Percentiles rank a stretch among this genome's conserved stretches.
Conservation (phyloP, 306 rosid genomes). For the Lathyrus aphaca region DNA sequence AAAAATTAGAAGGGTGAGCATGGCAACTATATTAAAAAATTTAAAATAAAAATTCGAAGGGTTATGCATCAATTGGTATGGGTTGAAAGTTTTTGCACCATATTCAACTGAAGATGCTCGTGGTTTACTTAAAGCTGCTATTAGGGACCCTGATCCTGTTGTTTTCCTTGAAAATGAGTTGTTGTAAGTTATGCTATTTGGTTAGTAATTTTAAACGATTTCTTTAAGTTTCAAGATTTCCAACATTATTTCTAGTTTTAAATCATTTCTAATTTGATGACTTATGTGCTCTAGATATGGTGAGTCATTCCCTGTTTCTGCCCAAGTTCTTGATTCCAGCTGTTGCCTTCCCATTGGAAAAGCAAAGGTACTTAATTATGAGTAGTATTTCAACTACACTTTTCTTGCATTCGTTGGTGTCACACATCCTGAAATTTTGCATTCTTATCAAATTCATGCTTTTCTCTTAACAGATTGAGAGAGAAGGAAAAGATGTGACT, state of each 20-base stretch:
- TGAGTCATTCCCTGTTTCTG: constrained; percentile 95
- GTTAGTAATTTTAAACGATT: constrained; percentile 29
- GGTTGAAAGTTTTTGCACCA: constrained; percentile 85
- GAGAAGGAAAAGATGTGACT: constrained; percentile 98
- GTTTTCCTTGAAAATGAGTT: constrained; percentile 97
- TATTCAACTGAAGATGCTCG: constrained; percentile 98
- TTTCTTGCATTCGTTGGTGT: constrained; percentile 32
- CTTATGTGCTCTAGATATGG: constrained; percentile 71
- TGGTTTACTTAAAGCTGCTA: constrained; percentile 96
- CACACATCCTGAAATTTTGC: constrained; percentile 16
- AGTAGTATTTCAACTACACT: constrained; percentile 22
- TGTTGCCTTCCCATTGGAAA: constrained; percentile 95
- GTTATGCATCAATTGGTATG: constrained; percentile 96
- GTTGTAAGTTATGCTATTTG: constrained; percentile 65
- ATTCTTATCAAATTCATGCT: constrained; percentile 14
- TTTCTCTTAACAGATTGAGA: constrained; percentile 70
- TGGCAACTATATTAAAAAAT: no score
- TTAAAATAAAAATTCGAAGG: no score
- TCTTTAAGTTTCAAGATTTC: constrained; percentile 16
- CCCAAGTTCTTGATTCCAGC: constrained; percentile 95
- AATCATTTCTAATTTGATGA: constrained; percentile 39
- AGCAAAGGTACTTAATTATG: constrained; percentile 76
- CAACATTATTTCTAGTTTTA: constrained; percentile 12
- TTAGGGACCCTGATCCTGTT: constrained; percentile 98
- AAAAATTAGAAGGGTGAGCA: no score